Base-by-base conservation (phyloP, 306 rosid genomes). In the Canavalia gladiata region DNA sequence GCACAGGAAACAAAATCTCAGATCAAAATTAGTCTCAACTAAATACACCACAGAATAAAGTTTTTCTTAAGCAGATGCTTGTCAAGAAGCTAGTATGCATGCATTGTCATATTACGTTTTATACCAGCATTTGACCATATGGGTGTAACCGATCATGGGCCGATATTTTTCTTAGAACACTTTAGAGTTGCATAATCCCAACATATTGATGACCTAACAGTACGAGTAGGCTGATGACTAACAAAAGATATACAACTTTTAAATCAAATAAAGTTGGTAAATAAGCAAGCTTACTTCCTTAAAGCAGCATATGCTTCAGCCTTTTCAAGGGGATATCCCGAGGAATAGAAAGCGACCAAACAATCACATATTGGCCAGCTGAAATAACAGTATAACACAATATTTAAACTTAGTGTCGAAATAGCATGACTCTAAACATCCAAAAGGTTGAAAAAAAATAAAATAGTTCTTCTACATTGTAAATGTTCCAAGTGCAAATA, bases 351-450 rank as follows among this genome's bases (percentile, higher is more conserved):
- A 83, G 97, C 98, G 87, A 96, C 93, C 92, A 96, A 89, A 88
- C 99, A 92, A 77, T 96, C 98, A 79, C 97, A 96, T 79, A 87
- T 45, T 54, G 98, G 98, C 99, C 99, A 96, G 80, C 99, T 96
- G 97, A 88, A 86, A 90, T n/a, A 82, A 79, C 69, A 78, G 63
- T 35, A 75, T 10, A 42, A 79, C 69, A 78, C 68, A 42, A 75
- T 10, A 42, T 11, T 62, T 71, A 63, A 78, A 70, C 72, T 75
- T 54, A 87, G 41, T 75, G 68, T 69, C 62, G 46, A 80, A 12
- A 77, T 5, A 35, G 30, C 58, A 42, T 39, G 58, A 65, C 50
- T 57, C 55, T 51, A 62, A 31, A n/a, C 49, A 65, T 52, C 58
- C 28, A 46, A 8, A 80, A 60, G 50, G 47, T 58, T 39, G 69